Base-by-base conservation (phyloP, 1,284 basidiomycete genomes). In the Ustilago crameri region DNA sequence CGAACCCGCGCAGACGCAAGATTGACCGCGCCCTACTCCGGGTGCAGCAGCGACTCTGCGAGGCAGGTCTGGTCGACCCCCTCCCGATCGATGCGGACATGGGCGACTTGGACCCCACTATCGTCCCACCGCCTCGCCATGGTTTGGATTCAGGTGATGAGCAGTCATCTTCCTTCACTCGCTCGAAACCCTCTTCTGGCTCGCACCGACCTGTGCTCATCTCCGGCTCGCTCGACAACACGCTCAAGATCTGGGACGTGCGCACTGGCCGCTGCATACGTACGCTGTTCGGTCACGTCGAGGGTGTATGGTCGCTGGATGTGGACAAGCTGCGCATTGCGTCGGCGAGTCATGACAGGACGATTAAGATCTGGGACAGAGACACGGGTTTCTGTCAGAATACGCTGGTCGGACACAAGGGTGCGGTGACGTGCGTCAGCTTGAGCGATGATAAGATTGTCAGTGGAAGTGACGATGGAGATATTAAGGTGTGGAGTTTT, bases 371-470 rank as follows among this genome's bases (percentile, higher is more conserved):
- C 38, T 98, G 96, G 96, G 92, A 92, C 68, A 88, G 91, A 57
- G 93, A 96, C 79, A 91, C 94, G 59, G 93, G 91, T 22, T 88
- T 88, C 59, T 97, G 94, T 77, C 90, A 90, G 18, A 88, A 92
- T 51, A 98, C 96, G 1, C 87, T 98, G 5, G 92, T 96, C 18
- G 95, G 95, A 1, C 96, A 98, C 83, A 88, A 93, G 46, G 94
- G 92, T 27, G 93, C 95, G 3, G 94, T 98, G 46, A 97, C 93
- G 18, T 93, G 93, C 76, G 86, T 98, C 34, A 90, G 89, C 30
- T 87, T 98, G 3, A 92, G 91, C 1, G 95, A 98, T 83, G 95
- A 97, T 84, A 95, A 95, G 85, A 92, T 98, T 61, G 90, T 98
- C 7, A 94, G 93, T 27, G 95, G 95, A 2, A 92, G 92, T 62